Base-by-base conservation (phyloP, 2,329 filamentous ascomycete species). In the Laburnicola sp. region DNA sequence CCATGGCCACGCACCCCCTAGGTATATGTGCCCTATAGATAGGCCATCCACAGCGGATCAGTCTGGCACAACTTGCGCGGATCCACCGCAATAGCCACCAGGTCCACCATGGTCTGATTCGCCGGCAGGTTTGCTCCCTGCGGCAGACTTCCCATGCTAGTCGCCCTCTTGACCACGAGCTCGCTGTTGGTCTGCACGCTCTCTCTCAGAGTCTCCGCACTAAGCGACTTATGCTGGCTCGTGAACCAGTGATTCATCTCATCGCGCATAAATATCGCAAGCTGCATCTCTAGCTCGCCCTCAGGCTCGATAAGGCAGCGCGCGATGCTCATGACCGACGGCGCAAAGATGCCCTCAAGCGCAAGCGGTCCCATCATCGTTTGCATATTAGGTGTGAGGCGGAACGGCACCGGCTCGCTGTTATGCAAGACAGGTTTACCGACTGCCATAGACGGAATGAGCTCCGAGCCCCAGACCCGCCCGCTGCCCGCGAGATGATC, bases 231-330 rank as follows among this genome's bases (percentile, higher is more conserved):
- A 69, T 96, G 89, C 56, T 85, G 82, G 58, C 86, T 88, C 2
- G 89, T 95, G 63, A 92, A 92, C 94, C 94, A 99, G 76, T 92
- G 95, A 59, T 93, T 92, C 83, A 99, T 95, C 75, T 99, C 94
- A 66, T 99, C 94, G 5, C 94, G 86, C 56, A 99, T 94, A 72
- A 97, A 97, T 52, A 99, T 84, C 50, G 87, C 90, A 43, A 99
- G 82, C 53, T 95, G 91, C 73, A 97, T 92, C 70, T 96, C 94
- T n/a, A 99, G 83, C 73, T 97, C 92, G 65, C 71, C 73, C 42
- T 75, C 73, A 35, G 92, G 90, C 68, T 97, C 92, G 9, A 92
- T 95, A 54, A 99, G 81, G 74, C 91, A 96, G 40, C 94, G 86
- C 5, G 93, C 93, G 66, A 99, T 96, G 1, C 92, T 91, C 92